Evolutionary conservation across 2,329 filamentous ascomycete genomes (phyloP), one percentile per base, ranked within the genome.

Genomic region (Ophiostoma piceae): DNA sequence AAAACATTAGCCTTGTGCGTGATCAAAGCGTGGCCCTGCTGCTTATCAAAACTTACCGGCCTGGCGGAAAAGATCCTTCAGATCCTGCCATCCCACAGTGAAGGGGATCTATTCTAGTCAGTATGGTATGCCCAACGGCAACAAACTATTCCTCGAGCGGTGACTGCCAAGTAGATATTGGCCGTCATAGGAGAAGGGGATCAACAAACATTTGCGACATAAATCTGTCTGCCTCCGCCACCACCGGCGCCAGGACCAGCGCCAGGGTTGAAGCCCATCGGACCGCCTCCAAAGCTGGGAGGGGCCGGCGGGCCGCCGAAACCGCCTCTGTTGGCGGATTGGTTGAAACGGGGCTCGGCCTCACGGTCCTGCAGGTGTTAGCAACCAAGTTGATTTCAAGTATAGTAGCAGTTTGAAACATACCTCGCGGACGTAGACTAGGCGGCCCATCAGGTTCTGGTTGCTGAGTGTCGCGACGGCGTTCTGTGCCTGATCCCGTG

Each of bases 391-490:
- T 19, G n/a, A 26, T 26, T 22, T 22, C 9, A 22, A 57, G n/a
- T n/a, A 57, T 16, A n/a, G 32, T 16, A 22, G 60, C 7, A 32
- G 16, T 66, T 41, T 12, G 9, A 12, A 29, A 66, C 84, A 77
- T 86, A 96, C 94, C 87, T 99, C 95, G 82, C 95, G 91, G 80
- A 99, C 95, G 80, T 99, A 99, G 79, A 99, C 93, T 76, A 99
- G 90, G 81, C 95, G 90, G 72, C 95, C 95, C 94, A 98, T 98
- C 72, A 99, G 85, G 80, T 96, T 97, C 82, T 97, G 94, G 84
- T 99, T 99, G 88, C 94, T 97, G 82, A 99, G 91, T 79, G 93
- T 95, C 81, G 92, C 90, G 84, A 99, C 95, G 79, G 95, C 95
- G 81, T 92, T 91, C 82, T 98, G 95, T 79, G 95, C 95, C 90